These are phyloP conservation scores for Chrysochromulina parva DNA, from an alignment of 78 protist species.

Conservation along the genomic window DNA sequence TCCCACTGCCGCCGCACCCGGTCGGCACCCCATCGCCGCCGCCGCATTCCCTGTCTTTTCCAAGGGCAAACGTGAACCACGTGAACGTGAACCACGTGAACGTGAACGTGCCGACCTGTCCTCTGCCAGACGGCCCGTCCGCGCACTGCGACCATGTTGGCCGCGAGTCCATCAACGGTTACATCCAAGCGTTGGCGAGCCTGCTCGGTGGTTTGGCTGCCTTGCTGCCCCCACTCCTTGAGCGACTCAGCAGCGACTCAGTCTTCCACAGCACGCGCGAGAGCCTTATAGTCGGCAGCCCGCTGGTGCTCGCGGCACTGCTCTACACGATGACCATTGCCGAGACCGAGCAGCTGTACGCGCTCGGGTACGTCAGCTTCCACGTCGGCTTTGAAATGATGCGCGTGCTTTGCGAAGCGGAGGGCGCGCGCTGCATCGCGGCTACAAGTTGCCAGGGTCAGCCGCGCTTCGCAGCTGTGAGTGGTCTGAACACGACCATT, in stretches of 20 bases:
- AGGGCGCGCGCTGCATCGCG: neutral
- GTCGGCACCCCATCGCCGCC: too few species aligned
- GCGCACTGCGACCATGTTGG: neutral
- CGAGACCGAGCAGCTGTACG: too few species aligned
- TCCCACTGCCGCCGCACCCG: too few species aligned
- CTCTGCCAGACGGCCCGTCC: neutral
- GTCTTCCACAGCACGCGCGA: neutral
- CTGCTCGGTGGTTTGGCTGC: neutral
- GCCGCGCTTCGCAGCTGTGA: neutral
- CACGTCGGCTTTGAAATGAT: neutral
- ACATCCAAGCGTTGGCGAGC: neutral
- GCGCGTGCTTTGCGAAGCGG: neutral
- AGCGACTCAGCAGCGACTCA: neutral
- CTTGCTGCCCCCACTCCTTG: neutral
- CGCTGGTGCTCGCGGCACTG: neutral
- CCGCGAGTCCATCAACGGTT: neutral
- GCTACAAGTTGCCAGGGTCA: neutral
- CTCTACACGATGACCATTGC: neutral
- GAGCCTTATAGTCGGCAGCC: neutral
- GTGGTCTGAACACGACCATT: neutral
- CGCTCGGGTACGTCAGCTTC: too few species aligned
- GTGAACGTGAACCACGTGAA: too few species aligned
- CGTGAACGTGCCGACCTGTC: too few species aligned
- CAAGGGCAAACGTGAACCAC: too few species aligned
- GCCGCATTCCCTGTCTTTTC: too few species aligned